A percentile compares a stretch with the other conserved stretches of the same genome.
These are phyloP conservation scores for Dorcoceras hygrometricum DNA, from an alignment of 257 asterid genomes.

Conservation along the genomic window DNA sequence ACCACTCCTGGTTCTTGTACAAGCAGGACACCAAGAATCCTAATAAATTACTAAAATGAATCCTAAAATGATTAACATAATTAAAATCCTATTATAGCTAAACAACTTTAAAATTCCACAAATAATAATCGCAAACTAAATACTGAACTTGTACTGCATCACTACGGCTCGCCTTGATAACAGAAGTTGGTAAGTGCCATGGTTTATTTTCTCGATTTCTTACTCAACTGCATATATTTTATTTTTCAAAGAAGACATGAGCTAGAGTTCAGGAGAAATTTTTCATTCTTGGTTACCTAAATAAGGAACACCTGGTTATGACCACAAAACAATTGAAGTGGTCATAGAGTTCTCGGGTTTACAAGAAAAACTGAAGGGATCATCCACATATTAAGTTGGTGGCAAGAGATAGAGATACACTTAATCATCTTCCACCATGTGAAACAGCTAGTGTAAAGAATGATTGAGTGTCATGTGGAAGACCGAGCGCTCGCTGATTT, in stretches of 20 bases:
- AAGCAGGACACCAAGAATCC: no score
- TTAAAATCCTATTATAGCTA: no score
- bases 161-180: background rate
- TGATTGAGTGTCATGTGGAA: background rate
- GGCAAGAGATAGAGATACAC: no score
- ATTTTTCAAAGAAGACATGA: conserved; percentile 4
- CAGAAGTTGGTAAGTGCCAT: background rate
- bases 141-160: no score
- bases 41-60: no score
- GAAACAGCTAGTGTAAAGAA: background rate
- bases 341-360: background rate
- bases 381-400: background rate
- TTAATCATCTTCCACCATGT: no score
- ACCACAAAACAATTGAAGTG: background rate
- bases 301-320: background rate
- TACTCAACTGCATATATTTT: background rate
- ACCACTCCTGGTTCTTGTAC: no score
- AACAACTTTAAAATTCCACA: no score
- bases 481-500: no score
- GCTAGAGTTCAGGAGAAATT: background rate
- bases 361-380: background rate
- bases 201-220: background rate
- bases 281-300: conserved; percentile 4
- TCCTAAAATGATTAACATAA: no score
- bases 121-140: no score